Percentiles rank a stretch among this genome's conserved stretches.
Conservation (phyloP, 352 stramenopile genomes). For the Globisporangium splendens region DNA sequence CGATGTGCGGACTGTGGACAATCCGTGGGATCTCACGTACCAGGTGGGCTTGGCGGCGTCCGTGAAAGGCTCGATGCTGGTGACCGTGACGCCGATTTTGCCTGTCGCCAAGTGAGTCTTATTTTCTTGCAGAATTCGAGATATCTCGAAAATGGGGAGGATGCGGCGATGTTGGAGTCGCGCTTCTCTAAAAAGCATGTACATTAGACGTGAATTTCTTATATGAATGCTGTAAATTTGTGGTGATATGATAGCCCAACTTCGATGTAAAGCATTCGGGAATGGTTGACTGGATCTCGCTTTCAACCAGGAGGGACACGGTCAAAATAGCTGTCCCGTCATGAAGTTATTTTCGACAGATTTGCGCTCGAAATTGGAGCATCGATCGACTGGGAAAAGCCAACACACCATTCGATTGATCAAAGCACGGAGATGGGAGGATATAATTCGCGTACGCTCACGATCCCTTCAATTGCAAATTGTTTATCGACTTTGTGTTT, state of each 20-base stretch:
- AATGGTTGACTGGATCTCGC: too few species aligned
- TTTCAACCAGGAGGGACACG: too few species aligned
- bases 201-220: too few species aligned
- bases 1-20: constrained; percentile 32
- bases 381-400: neutral
- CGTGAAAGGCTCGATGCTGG: constrained; percentile 33
- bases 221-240: too few species aligned
- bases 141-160: too few species aligned
- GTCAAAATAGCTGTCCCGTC: neutral
- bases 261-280: too few species aligned
- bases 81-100: constrained; percentile 13
- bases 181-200: too few species aligned
- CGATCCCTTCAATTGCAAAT: constrained; percentile 37
- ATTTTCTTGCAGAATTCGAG: too few species aligned
- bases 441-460: constrained; percentile 23
- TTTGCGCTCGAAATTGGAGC: too few species aligned
- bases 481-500: constrained; percentile 58
- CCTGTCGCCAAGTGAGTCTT: too few species aligned
- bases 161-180: too few species aligned
- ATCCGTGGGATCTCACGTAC: constrained; percentile 43
- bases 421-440: constrained; percentile 21
- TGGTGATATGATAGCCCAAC: too few species aligned
- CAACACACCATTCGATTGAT: neutral
- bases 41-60: constrained; percentile 26
- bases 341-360: constrained; percentile 1